Conservation (phyloP, 768 basidiomycete species). For the Boletus tomentosulus region DNA sequence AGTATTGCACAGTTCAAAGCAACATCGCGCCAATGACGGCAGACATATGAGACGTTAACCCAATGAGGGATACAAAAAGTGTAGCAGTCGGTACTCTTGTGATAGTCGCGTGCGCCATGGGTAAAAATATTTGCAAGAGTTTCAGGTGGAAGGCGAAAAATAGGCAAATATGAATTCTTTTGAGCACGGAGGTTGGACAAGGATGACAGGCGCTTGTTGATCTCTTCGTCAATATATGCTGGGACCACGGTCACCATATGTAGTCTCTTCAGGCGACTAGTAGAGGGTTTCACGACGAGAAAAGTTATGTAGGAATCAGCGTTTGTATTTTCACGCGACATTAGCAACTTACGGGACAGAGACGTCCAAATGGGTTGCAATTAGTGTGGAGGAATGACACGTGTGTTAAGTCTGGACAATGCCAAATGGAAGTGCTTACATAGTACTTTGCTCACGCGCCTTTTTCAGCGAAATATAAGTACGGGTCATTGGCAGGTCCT, state of each 20-base stretch:
- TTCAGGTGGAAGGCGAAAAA: slow-evolving; percentile 13
- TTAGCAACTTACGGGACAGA: too few species aligned
- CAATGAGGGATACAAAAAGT: neutral
- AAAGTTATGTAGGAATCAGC: neutral
- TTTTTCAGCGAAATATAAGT: too few species aligned
- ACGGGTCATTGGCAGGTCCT: neutral
- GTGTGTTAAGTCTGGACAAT: too few species aligned
- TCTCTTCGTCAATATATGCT: neutral
- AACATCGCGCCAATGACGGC: neutral
- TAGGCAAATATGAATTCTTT: neutral
- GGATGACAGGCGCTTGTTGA: neutral
- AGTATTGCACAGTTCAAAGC: slow-evolving; percentile 8
- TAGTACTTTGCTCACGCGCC: too few species aligned
- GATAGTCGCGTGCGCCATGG: neutral
- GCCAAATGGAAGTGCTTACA: too few species aligned
- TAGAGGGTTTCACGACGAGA: neutral
- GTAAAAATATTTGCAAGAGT: slow-evolving; percentile 11
- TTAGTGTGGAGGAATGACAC: too few species aligned
- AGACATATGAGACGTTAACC: neutral
- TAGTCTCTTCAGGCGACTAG: neutral
- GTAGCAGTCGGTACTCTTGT: neutral
- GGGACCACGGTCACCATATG: neutral
- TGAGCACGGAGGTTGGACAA: neutral
- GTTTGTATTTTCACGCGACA: too few species aligned
- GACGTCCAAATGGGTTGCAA: too few species aligned